Percentiles rank a stretch among this genome's conserved stretches.
Evolutionary conservation across 2,329 filamentous ascomycete species (phyloP).

Genomic region (Emmonsiellopsis sp.): DNA sequence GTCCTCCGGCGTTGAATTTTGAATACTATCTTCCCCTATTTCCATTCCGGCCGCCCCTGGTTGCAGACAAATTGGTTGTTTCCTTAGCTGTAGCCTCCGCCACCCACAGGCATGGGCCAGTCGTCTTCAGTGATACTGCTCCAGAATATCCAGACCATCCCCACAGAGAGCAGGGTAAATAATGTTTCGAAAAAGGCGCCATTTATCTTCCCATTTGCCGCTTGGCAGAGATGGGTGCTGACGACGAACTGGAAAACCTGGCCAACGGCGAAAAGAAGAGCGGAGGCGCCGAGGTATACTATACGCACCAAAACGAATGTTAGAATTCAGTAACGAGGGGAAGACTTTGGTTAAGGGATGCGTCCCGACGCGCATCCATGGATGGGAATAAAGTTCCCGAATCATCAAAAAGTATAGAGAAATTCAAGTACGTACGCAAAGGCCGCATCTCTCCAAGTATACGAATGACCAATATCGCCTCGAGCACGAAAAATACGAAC

Average conservation of each 20-base stretch:
- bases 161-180: conserved; percentile 77
- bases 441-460: conserved; percentile 81
- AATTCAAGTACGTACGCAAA: conserved; percentile 53
- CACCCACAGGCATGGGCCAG: conserved; percentile 58
- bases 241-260: conserved; percentile 95
- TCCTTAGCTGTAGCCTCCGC: conserved; percentile 22
- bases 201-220: conserved; percentile 77
- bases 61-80: background rate
- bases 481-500: conserved; percentile 76
- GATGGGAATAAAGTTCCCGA: too few species aligned
- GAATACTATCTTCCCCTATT: background rate
- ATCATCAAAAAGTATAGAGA: too few species aligned
- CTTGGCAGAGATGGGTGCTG: conserved; percentile 81
- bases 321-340: background rate
- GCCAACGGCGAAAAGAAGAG: conserved; percentile 75
- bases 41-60: background rate
- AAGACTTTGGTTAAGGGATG: background rate
- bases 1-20: background rate
- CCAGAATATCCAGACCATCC: conserved; percentile 91
- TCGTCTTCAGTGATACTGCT: conserved; percentile 98
- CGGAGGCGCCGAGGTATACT: conserved; percentile 67
- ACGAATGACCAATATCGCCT: conserved; percentile 71
- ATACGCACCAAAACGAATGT: background rate
- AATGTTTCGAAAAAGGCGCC: conserved; percentile 86
- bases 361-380: too few species aligned